Base-by-base conservation (phyloP, 805 yeast genomes). In the Hanseniaspora singularis region DNA sequence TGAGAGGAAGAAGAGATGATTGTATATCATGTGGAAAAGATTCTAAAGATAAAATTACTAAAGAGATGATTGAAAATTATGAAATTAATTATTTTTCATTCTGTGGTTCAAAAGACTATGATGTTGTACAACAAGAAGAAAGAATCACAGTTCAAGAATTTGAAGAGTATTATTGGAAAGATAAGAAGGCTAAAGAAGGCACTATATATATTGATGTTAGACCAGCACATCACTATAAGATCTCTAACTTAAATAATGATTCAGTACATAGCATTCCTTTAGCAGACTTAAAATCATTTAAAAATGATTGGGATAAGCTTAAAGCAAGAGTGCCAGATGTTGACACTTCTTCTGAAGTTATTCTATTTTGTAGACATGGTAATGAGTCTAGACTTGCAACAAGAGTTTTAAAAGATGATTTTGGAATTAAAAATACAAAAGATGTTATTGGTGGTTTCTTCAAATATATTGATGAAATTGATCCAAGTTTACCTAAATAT, bases 341-440 rank as follows among this genome's bases (percentile, higher is more conserved):
- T 2, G 42, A 37, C 4, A 16, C 53, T 15, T 51, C 53, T 4
- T 57, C 60, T 28, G 64, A 64, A 3, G 59, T 82, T 0, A 72
- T 69, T 47, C 81, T 86, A 0, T 67, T 89, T 16, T 92, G 98
- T 62, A 70, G 96, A 27, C 78, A 70, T 57, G 98, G 98, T 9
- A 87, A 85, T 60, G 97, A 92, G 59, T 88, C 97, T 0, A 87
- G 83, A 55, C 61, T 76, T 15, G 94, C 95, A 0, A 78, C 82
- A 1, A 62, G 69, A 48, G 63, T 68, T 37, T 61, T 88, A 38
- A 66, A 71, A 41, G 74, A 73, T 20, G 67, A 69, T 1, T 66
- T 73, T 38, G 74, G 76, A 0, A 62, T 74, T 15, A 49, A 56
- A 0, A 61, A 72, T 16, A 84, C 76, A 0, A 71, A 63, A 43